These are phyloP conservation scores for Mollisia scopiformis DNA, from an alignment of 2,329 filamentous ascomycete species.

Conservation along the genomic window DNA sequence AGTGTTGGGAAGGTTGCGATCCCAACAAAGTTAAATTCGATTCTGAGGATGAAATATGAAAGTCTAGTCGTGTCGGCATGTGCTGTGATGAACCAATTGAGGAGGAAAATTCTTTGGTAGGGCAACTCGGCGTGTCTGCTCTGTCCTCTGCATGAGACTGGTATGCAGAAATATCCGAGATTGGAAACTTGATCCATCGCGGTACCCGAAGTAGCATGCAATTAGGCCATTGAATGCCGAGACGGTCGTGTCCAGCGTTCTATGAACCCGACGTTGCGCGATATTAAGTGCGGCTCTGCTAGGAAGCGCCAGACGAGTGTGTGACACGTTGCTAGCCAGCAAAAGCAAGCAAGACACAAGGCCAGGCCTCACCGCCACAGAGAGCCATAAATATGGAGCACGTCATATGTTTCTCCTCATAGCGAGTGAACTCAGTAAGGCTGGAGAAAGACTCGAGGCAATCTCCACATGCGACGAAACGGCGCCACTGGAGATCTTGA, in stretches of 20 bases:
- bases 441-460: background rate
- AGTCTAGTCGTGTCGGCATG: background rate
- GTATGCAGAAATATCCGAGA: background rate
- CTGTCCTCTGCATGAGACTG: background rate
- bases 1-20: background rate
- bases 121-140: background rate
- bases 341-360: background rate
- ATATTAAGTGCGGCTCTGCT: background rate
- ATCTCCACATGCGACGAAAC: background rate
- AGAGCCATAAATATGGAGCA: background rate
- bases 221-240: too few species aligned
- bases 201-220: background rate
- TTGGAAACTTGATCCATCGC: background rate
- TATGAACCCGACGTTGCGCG: background rate
- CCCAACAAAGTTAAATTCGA: background rate
- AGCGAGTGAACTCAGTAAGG: background rate
- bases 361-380: background rate
- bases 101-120: background rate
- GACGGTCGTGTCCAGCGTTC: too few species aligned
- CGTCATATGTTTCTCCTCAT: background rate
- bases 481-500: background rate
- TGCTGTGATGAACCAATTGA: background rate
- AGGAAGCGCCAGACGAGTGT: background rate
- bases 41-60: background rate
- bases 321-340: background rate